Evolutionary conservation across 2,329 filamentous ascomycete species (phyloP).

Genomic region (Metarhizium rileyi): DNA sequence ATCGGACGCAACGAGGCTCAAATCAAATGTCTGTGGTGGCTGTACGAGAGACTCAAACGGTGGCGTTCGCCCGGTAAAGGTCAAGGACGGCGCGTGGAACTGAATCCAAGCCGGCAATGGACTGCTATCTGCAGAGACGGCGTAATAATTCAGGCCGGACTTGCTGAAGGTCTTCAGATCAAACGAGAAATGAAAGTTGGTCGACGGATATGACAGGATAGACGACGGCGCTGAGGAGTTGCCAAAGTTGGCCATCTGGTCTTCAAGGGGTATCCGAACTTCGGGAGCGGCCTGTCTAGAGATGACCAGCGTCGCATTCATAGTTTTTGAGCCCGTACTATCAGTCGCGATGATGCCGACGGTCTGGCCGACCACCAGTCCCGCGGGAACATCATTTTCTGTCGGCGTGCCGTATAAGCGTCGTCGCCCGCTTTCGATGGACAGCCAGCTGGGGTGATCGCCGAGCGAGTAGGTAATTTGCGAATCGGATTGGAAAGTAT

Average conservation of each 20-base stretch:
- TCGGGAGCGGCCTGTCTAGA: constrained; percentile 46
- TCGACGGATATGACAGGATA: constrained; percentile 45
- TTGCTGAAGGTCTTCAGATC: constrained; percentile 53
- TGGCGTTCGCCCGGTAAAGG: constrained; percentile 64
- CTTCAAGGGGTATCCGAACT: constrained; percentile 44
- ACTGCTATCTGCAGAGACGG: constrained; percentile 65
- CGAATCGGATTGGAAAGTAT: constrained; percentile 62
- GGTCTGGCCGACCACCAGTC: constrained; percentile 45
- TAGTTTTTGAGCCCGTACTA: constrained; percentile 48
- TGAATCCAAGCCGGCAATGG: constrained; percentile 75
- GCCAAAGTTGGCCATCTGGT: constrained; percentile 49
- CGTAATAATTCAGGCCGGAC: constrained; percentile 59
- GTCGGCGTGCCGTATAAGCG: constrained; percentile 63
- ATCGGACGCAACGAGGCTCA: constrained; percentile 70
- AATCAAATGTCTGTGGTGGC: constrained; percentile 60
- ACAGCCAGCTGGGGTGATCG: constrained; percentile 64
- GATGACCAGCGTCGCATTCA: constrained; percentile 63
- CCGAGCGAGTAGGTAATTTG: constrained; percentile 57
- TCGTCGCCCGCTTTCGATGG: constrained; percentile 53
- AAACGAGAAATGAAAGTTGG: constrained; percentile 43
- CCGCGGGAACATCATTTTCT: constrained; percentile 34
- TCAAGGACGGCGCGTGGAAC: constrained; percentile 56
- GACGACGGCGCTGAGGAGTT: constrained; percentile 50
- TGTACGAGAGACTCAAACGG: constrained; percentile 51
- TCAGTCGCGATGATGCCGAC: constrained; percentile 66